Conservation (phyloP, 306 rosid species). For the Castanea mollissima region DNA sequence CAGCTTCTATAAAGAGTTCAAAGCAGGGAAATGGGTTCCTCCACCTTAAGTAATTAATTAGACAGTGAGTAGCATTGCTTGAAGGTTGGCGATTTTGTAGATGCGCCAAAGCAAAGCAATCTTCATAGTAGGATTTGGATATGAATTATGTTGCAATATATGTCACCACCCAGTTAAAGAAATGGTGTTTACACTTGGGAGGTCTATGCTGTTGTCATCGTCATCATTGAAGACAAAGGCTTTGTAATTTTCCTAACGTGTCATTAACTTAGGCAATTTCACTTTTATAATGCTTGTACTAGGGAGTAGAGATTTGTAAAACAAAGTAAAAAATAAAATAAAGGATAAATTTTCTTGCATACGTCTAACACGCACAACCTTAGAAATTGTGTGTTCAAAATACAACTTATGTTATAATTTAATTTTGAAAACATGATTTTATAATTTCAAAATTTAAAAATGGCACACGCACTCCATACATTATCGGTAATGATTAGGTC, state of each 20-base stretch:
- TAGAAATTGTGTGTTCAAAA: no score
- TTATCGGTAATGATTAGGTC: no score
- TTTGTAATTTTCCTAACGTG: conserved; percentile 10
- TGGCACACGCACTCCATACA: no score
- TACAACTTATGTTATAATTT: no score
- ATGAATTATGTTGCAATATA: conserved; percentile 5
- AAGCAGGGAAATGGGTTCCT: conserved; percentile 78
- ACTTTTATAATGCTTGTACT: conserved; percentile 5
- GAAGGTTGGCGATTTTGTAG: not conserved
- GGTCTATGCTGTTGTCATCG: not conserved
- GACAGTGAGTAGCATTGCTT: conserved; percentile 9
- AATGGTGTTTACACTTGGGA: not conserved
- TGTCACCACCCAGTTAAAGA: not conserved
- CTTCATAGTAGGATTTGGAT: not conserved
- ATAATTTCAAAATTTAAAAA: no score
- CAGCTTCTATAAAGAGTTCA: conserved; percentile 73
- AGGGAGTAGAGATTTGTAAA: not conserved
- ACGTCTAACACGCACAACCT: no score
- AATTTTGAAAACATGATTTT: no score
- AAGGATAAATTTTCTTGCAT: no score
- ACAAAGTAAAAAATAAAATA: not conserved
- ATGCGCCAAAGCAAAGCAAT: not conserved
- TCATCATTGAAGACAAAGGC: not conserved
- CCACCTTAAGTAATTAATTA: conserved; percentile 43
- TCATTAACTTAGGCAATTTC: conserved; percentile 11